phyloP scores from a whole-genome alignment of 768 basidiomycete species.

The Leccinum longicurvipes region DNA sequence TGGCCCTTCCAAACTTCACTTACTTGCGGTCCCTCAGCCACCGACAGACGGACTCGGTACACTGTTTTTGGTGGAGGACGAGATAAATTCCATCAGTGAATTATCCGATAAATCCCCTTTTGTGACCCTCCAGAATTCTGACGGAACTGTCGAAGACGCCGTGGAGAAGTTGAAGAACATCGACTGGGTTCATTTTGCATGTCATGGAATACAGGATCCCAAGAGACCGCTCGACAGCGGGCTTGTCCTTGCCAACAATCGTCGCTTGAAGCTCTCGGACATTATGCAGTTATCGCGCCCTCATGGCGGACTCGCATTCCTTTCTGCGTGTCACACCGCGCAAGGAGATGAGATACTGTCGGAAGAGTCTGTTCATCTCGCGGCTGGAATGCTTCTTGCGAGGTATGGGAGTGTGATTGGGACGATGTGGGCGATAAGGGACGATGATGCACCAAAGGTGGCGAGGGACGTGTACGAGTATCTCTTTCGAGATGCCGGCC shows the following conservation, averaged over 20 bases:
- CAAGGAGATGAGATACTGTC: not conserved
- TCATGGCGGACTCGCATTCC: not conserved
- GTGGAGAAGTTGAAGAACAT: not conserved
- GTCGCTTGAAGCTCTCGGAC: not conserved
- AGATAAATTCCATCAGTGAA: not conserved
- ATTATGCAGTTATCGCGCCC: not conserved
- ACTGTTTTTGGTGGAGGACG: not conserved
- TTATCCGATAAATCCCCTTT: not conserved
- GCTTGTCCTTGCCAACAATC: not conserved
- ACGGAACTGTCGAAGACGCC: not conserved
- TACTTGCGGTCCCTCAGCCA: not conserved
- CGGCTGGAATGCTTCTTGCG: not conserved
- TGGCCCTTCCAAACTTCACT: not conserved
- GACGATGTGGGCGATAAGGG: not conserved
- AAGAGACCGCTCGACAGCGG: not conserved
- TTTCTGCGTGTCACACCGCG: not conserved
- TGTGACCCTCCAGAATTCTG: not conserved
- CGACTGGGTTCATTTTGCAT: not conserved
- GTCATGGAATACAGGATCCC: not conserved
- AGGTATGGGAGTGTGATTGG: not conserved
- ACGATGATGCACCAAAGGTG: not conserved
- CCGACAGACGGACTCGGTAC: not conserved
- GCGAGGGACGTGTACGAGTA: not conserved
- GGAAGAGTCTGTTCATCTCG: not conserved
- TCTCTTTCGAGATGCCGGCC: not conserved